Percentiles rank a stretch among this genome's conserved stretches.
Conservation (phyloP, 2,329 filamentous ascomycete genomes). For the Huntiella abstrusa region DNA sequence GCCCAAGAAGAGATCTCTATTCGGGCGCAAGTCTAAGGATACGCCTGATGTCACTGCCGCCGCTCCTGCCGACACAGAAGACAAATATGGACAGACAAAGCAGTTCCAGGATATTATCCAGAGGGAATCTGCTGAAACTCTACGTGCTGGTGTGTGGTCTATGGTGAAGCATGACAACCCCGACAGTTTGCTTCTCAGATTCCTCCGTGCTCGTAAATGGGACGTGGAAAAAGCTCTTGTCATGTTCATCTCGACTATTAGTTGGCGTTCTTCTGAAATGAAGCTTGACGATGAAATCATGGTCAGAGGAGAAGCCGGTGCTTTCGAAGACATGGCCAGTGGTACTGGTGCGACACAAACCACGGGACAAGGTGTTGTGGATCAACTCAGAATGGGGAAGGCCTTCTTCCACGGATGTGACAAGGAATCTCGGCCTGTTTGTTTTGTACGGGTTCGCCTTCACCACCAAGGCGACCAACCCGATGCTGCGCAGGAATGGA, state of each 20-base stretch:
- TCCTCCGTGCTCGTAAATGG: conserved; percentile 85
- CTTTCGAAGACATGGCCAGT: conserved; percentile 34
- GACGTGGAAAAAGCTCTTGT: conserved; percentile 81
- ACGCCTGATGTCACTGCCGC: conserved; percentile 24
- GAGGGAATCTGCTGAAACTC: conserved; percentile 55
- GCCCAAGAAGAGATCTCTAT: conserved; percentile 55
- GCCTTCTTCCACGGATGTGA: conserved; percentile 80
- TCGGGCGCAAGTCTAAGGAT: conserved; percentile 43
- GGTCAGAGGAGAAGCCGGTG: conserved; percentile 48
- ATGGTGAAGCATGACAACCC: conserved; percentile 95
- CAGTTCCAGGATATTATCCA: conserved; percentile 69
- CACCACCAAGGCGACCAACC: conserved; percentile 70
- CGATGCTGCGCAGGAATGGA: conserved; percentile 65
- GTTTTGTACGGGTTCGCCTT: conserved; percentile 63
- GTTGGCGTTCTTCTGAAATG: conserved; percentile 71
- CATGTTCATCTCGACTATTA: conserved; percentile 88
- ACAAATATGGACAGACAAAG: conserved; percentile 85
- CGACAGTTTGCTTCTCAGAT: conserved; percentile 64
- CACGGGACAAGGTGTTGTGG: conserved; percentile 55
- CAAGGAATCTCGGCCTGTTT: conserved; percentile 69
- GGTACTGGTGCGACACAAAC: conserved; percentile 44
- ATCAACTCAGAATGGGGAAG: conserved; percentile 76
- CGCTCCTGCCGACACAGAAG: conserved; percentile 39
- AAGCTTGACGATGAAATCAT: conserved; percentile 82
- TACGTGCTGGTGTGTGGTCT: conserved; percentile 69